phyloP scores from a whole-genome alignment of 345 rosid genomes.

The Viola odorata region DNA sequence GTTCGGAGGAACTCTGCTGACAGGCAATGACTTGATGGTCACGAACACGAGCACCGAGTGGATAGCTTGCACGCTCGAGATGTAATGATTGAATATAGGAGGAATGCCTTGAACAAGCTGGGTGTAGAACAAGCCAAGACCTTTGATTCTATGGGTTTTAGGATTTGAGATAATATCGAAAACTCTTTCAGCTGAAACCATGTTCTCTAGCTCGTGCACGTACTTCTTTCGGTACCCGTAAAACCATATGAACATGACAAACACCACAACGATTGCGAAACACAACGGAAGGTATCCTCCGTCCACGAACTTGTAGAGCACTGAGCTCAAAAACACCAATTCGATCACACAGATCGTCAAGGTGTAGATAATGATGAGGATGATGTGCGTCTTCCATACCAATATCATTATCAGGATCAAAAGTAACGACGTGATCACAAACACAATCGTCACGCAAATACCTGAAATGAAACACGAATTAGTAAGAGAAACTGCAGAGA shows the following conservation, averaged over 20 bases:
- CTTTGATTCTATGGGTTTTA: slow-evolving; percentile 20
- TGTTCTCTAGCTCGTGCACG: slow-evolving; percentile 39
- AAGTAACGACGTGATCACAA: slow-evolving; percentile 34
- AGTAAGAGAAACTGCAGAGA: not conserved
- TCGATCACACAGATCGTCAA: slow-evolving; percentile 24
- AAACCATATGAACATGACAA: slow-evolving; percentile 43
- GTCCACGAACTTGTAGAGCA: slow-evolving; percentile 37
- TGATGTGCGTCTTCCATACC: slow-evolving; percentile 46
- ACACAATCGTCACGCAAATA: slow-evolving; percentile 45
- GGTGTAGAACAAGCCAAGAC: slow-evolving; percentile 44
- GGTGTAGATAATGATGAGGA: slow-evolving; percentile 26
- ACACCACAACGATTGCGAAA: slow-evolving; percentile 28
- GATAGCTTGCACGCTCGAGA: slow-evolving; percentile 32
- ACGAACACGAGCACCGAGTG: slow-evolving; percentile 41
- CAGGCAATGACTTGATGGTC: slow-evolving; percentile 34
- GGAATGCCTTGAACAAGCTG: slow-evolving; percentile 42
- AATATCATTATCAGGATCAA: slow-evolving; percentile 47
- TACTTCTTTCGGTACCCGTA: slow-evolving; percentile 34
- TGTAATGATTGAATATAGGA: slow-evolving; percentile 39
- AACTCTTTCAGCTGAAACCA: slow-evolving; percentile 24
- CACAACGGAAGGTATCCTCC: slow-evolving; percentile 48
- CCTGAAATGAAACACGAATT: slow-evolving; percentile 22
- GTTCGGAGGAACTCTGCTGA: slow-evolving; percentile 27
- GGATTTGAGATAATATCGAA: slow-evolving; percentile 5
- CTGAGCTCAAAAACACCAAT: slow-evolving; percentile 35